Base-by-base conservation (phyloP, 2,329 filamentous ascomycete genomes). In the Aspergillus novoparasiticus region DNA sequence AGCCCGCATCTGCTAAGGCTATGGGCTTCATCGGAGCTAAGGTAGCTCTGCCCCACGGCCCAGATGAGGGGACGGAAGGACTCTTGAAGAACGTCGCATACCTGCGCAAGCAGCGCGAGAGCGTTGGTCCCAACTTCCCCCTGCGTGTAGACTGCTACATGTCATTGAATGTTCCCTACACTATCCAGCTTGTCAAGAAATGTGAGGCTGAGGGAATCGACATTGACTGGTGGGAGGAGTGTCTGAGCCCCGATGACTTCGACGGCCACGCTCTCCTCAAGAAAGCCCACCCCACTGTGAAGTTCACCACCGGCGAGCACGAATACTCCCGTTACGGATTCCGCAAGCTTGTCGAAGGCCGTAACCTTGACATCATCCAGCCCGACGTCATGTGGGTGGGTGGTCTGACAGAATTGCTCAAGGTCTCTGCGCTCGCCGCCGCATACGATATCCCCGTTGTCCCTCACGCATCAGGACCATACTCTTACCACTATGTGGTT, bases 211-310 rank as follows among this genome's bases (percentile, higher is more conserved):
- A 90, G 71, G 89, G 93, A 69, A 86, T 97, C 69, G 86, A 94
- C 78, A 94, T 97, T 76, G 93, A 97, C 82, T 97, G 94, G 94
- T 97, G 93, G 93, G 94, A 97, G 82, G 94, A 97, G 82, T 96
- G 93, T 68, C 82, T 97, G 66, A 91, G 89, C 34, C 94, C 94
- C 12, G 94, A 97, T 78, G 94, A 97, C 81, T 92, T 91, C 55
- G 94, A 97, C 72, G 94, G 94, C 61, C 96, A 96, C 72, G 90
- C 88, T 68, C 88, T 93, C 76, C 89, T 97, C 81, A 97, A 97
- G 85, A 88, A 90, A 57, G 94, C 94, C 1, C 93, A 97, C 75
- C 94, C 94, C 0, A 90, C 89, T 2, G 84, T 94, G 79, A 96
- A 96, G 79, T 97, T 97, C 83, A 97, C 94, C 21, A 97, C 94